Evolutionary conservation across 495 filamentous ascomycete species (phyloP), one percentile per base, ranked within the genome.

Genomic region (Trichoderma gamsii): DNA sequence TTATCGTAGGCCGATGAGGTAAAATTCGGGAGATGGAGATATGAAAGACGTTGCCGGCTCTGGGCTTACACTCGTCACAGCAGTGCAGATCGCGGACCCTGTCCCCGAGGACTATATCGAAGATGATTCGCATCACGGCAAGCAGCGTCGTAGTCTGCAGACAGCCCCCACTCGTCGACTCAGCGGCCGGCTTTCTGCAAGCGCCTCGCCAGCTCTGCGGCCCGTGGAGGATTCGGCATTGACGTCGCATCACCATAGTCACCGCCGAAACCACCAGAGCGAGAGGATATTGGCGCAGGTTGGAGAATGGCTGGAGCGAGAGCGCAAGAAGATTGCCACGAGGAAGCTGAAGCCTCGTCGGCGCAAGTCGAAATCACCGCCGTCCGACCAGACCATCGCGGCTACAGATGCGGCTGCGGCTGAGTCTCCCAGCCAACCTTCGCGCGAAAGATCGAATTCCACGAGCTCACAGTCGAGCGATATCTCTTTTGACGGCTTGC

Each of bases 231-330:
- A 76, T 11, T 70, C 73, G 25, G 66, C 67, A 41, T 73, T 72
- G 12, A 72, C 69, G 41, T 68, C 70, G 38, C 76, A 75, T 16
- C 72, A 76, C 64, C 74, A 78, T 43, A 75, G 75, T 7, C 75
- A 80, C 68, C 73, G 75, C 12, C 56, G 56, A 32, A 61, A 61
- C 56, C 70, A 78, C 65, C 79, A 83, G 65, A 77, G 77, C 59
- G 80, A 86, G 71, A 82, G 77, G 66, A 78, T 97, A 7, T 74
- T 94, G 49, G 81, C 85, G 52, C 90, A 94, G 73, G 87, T 97
- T 27, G 80, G 83, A 25, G 86, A 89, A 68, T 97, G 93, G 93
- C 80, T 97, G 51, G 84, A 91, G 66, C 83, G 85, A 52, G 92
- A 96, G 75, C 90, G 89, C 76, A 74, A 79, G 35, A 91, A 88